Evolutionary conservation across 805 yeast species (phyloP), one percentile per base, ranked within the genome.

Genomic region (Spathaspora boniae): DNA sequence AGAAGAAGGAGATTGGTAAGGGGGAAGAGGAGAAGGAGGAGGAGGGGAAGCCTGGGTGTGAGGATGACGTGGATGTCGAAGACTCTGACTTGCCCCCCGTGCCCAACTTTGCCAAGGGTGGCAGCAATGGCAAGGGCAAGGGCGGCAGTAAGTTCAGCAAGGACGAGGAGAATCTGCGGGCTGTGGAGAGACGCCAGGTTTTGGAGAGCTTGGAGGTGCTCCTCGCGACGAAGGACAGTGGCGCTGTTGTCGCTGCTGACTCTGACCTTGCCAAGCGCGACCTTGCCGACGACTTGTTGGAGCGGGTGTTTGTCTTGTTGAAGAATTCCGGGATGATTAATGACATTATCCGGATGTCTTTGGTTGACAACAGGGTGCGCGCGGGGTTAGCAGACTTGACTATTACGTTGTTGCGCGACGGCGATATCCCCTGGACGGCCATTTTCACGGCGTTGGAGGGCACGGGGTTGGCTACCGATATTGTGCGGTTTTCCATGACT

Each of bases 371-470:
- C 16, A 43, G 54, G 29, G 52, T 50, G 3, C 47, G 67, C 29
- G 46, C 42, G 6, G 50, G 48, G 9, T 33, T 59, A 14, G 47
- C 47, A 17, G 47, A 53, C 23, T 42, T 57, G 8, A 44, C 56
- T 7, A 43, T 57, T 24, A 49, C 54, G 16, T 44, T 59, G 22
- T 29, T 61, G 16, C 41, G 50, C 26, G 54, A 57, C 6, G 54
- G 50, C 17, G 64, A 52, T 6, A 58, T 59, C 41, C 64, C 65
- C 2, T 60, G 51, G 42, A 46, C 50, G 33, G 62, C 58, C 16
- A 47, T 60, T 4, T 59, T 60, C 34, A 41, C 17, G 4, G 65
- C 65, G 6, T 43, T 60, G 33, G 52, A 43, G 37, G 50, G 49
- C 6, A 51, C 60, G 30, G 64, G 62, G 4, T 47, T 61, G 34